Conservation (phyloP, 148 eudicot genomes). For the Beta vulgaris region DNA sequence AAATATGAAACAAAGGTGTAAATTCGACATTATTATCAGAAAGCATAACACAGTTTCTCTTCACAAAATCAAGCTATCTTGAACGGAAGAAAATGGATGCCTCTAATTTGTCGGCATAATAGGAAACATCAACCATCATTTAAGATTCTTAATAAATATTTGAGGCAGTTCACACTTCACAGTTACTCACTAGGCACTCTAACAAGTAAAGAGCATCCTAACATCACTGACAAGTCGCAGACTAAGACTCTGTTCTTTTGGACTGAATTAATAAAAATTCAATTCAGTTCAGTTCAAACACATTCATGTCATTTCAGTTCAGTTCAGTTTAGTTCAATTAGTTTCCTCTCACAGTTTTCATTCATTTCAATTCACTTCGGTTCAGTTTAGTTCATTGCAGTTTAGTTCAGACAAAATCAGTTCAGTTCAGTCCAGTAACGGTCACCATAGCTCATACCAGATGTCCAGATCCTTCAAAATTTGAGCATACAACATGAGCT, state of each 20-base stretch:
- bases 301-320: too few relatives aligned
- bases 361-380: too few relatives aligned
- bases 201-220: not conserved
- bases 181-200: not conserved
- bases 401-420: too few relatives aligned
- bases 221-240: not conserved
- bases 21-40: not conserved
- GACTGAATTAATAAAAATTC: too few relatives aligned
- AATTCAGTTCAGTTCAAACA: too few relatives aligned
- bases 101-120: not conserved
- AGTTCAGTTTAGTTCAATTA: too few relatives aligned
- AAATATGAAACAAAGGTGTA: not conserved
- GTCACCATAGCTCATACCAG: not conserved
- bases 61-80: not conserved
- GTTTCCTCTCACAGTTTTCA: too few relatives aligned
- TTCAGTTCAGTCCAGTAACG: too few relatives aligned
- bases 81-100: not conserved
- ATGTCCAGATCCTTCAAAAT: not conserved
- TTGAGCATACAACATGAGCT: not conserved
- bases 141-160: too few relatives aligned
- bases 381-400: too few relatives aligned
- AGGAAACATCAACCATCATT: not conserved
- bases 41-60: not conserved
- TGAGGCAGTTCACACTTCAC: constrained; percentile 6
- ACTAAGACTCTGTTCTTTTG: too few relatives aligned